These are phyloP conservation scores for Malassezia globosa DNA, from an alignment of 1,284 basidiomycete genomes.

Conservation along the genomic window DNA sequence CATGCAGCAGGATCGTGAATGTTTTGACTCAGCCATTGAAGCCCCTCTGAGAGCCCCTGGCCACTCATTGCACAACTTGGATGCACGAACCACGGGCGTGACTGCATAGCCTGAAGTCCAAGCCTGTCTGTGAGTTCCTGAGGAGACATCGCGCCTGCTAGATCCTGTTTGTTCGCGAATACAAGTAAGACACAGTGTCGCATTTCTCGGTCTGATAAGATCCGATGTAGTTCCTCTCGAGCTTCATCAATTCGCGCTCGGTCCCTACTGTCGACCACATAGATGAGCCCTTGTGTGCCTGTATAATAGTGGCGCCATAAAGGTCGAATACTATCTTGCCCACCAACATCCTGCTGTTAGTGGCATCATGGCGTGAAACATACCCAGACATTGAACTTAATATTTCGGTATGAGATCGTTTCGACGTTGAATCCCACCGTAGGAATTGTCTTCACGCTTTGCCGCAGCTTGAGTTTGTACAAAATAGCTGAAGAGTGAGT, in stretches of 20 bases:
- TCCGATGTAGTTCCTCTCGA: conserved; percentile 86
- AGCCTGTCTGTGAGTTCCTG: conserved; percentile 97
- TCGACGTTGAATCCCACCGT: conserved; percentile 61
- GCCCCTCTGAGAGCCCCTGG: conserved; percentile 42
- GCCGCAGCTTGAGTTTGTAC: conserved; percentile 97
- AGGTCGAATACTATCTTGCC: conserved; percentile 51
- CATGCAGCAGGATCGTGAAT: background rate
- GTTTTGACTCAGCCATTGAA: conserved; percentile 39
- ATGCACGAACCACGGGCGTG: conserved; percentile 97
- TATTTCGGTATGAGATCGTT: conserved; percentile 49
- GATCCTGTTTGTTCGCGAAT: conserved; percentile 99
- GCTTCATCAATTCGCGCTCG: conserved; percentile 92
- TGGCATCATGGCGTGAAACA: background rate
- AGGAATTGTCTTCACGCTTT: conserved; percentile 98
- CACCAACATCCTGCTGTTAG: conserved; percentile 48
- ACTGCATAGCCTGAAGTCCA: conserved; percentile 86
- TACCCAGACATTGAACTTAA: conserved; percentile 47
- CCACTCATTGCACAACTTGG: conserved; percentile 51
- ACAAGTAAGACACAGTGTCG: conserved; percentile 90
- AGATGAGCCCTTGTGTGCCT: conserved; percentile 56
- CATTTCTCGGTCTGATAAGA: conserved; percentile 96
- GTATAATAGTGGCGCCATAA: conserved; percentile 89
- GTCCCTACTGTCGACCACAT: conserved; percentile 66
- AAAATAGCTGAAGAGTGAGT: conserved; percentile 63
- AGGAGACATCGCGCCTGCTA: conserved; percentile 95